Evolutionary conservation across 345 rosid species (phyloP), one percentile per base, ranked within the genome.

Genomic region (Populus pruinosa): DNA sequence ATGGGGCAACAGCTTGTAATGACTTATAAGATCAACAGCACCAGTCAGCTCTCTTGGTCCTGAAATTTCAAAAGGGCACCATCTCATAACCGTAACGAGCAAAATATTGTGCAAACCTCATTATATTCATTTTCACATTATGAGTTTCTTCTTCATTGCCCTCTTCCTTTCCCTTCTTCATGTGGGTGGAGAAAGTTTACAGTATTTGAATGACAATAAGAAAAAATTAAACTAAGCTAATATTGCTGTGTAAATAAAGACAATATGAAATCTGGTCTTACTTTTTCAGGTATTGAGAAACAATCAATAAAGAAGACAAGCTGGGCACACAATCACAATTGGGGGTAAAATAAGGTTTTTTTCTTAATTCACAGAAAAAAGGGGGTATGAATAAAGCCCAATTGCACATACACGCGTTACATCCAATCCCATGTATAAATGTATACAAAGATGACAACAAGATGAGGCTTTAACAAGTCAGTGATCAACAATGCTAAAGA

Each of bases 11-110:
- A 84, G 71, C 49, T 79, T 81, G 77, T 59, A 84, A 25, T 79
- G 80, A 67, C 67, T 81, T 76, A 84, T 78, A 49, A 84, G 87
- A 84, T 84, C 87, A 73, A 78, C 76, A 55, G 81, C 81, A 44
- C 85, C 85, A 56, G 82, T 81, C 43, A 84, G 77, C 82, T 81
- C 85, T 77, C 80, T 79, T 62, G 87, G 81, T 31, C 85, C 87
- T 84, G 73, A 20, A 63, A 23, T 63, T 62, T 23, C 27, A 55
- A 38, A 33, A 62, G 44, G 12, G 44, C 31, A 59, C 41, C 64
- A 69, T 35, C 67, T 25, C 13, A 68, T 73, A 41, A 79, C 36
- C 8, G 14, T 35, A 53, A 23, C 8, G 18, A 75, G n/a, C 33
- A 76, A 38, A 74, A 50, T 21, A 39, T 38, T 55, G 31, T 4